Conservation (phyloP, 768 basidiomycete genomes). For the Nevesoporus exiguus region DNA sequence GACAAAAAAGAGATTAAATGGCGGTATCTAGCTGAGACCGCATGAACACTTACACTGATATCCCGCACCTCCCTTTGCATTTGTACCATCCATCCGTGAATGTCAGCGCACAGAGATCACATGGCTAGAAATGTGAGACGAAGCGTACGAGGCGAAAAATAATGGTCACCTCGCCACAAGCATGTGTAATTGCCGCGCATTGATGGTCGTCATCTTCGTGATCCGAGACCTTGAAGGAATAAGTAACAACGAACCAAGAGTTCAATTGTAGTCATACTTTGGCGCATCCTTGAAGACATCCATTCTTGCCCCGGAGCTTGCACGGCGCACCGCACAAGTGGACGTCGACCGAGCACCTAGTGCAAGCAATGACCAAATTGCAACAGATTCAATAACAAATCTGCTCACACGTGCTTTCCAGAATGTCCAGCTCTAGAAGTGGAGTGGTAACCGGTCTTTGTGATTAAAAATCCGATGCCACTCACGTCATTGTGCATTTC, state of each 20-base stretch:
- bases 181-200: slow-evolving; percentile 50
- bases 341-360: slow-evolving; percentile 47
- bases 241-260: neutral
- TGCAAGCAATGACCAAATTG: neutral
- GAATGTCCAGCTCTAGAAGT: slow-evolving; percentile 50
- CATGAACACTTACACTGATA: slow-evolving; percentile 36
- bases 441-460: neutral
- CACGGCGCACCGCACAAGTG: slow-evolving; percentile 59
- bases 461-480: neutral
- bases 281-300: slow-evolving; percentile 51
- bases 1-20: too few relatives aligned
- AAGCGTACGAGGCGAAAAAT: neutral
- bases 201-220: slow-evolving; percentile 50
- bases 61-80: slow-evolving; percentile 43
- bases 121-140: slow-evolving; percentile 34
- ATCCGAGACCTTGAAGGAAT: slow-evolving; percentile 37
- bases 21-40: neutral
- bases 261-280: slow-evolving; percentile 35
- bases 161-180: slow-evolving; percentile 49
- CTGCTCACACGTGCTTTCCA: slow-evolving; percentile 50
- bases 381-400: slow-evolving; percentile 1
- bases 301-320: slow-evolving; percentile 40
- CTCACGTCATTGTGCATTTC: slow-evolving; percentile 47
- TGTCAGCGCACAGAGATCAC: slow-evolving; percentile 34
- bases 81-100: slow-evolving; percentile 29